Percentiles rank a stretch among this genome's conserved stretches.
phyloP scores from a whole-genome alignment of 305 asterid species.

The Nicotiana rustica region DNA sequence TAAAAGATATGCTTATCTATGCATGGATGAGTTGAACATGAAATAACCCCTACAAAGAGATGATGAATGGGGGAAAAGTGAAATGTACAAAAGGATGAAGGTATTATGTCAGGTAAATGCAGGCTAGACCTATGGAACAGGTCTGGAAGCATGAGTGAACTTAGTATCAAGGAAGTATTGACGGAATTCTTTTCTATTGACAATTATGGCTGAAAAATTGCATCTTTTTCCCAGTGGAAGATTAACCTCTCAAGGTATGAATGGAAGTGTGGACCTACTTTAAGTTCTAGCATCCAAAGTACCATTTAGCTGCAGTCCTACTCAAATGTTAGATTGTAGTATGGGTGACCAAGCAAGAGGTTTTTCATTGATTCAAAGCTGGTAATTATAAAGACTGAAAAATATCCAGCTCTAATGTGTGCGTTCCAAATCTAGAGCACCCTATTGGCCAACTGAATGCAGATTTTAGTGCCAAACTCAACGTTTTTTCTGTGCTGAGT shows the following conservation, averaged over 20 bases:
- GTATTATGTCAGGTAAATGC: neutral
- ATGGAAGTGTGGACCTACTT: neutral
- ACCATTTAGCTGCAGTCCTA: neutral
- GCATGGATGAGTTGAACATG: no score
- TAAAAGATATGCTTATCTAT: no score
- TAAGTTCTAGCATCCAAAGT: conserved; percentile 5
- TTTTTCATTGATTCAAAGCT: neutral
- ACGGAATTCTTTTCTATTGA: neutral
- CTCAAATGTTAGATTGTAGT: neutral
- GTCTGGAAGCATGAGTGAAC: neutral
- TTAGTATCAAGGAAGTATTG: neutral
- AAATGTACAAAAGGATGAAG: neutral
- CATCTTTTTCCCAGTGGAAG: neutral
- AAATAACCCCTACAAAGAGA: no score
- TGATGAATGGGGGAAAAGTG: neutral
- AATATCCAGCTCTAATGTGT: neutral
- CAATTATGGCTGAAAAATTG: neutral
- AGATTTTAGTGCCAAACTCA: neutral
- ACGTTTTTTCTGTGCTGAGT: neutral
- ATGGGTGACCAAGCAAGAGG: conserved; percentile 3
- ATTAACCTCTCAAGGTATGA: neutral
- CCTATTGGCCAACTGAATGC: neutral
- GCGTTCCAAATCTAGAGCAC: neutral
- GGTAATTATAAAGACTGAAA: neutral
- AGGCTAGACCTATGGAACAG: neutral